These are phyloP conservation scores for Evansstolkia leycettana DNA, from an alignment of 495 filamentous ascomycete genomes.

Conservation along the genomic window DNA sequence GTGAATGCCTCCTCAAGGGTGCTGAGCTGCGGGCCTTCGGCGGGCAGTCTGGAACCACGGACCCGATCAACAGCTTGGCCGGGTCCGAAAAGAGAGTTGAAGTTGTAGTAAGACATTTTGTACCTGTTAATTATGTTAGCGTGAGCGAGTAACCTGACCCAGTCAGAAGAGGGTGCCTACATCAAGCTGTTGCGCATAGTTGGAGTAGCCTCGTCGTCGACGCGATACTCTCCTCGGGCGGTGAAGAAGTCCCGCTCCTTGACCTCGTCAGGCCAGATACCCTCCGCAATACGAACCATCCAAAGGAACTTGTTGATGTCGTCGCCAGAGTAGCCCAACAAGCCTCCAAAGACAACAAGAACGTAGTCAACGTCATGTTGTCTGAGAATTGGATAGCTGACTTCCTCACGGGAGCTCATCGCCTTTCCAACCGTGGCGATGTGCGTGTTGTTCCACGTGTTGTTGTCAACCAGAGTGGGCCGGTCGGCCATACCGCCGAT, in stretches of 20 bases:
- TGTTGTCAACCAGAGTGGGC: conserved; percentile 96
- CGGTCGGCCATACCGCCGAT: conserved; percentile 99
- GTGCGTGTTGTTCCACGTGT: conserved; percentile 99
- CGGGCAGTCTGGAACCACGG: conserved; percentile 67
- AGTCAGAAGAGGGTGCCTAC: conserved; percentile 39
- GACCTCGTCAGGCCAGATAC: conserved; percentile 98
- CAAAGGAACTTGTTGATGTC: conserved; percentile 99
- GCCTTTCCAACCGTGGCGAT: conserved; percentile 99
- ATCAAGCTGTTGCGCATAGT: conserved; percentile 99
- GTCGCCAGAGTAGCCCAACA: conserved; percentile 97
- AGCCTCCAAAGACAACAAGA: conserved; percentile 89
- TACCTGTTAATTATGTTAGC: conserved; percentile 55
- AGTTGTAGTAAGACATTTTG: conserved; percentile 99
- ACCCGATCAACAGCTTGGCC: conserved; percentile 91
- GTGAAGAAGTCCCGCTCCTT: conserved; percentile 98
- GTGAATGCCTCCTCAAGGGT: conserved; percentile 96
- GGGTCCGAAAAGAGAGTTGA: conserved; percentile 76
- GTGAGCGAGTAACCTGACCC: background rate
- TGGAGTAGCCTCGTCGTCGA: conserved; percentile 88
- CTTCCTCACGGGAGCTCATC: conserved; percentile 94
- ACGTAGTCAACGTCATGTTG: conserved; percentile 99
- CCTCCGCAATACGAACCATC: conserved; percentile 99
- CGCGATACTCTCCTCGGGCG: conserved; percentile 83
- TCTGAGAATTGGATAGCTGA: conserved; percentile 95
- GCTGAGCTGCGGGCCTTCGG: conserved; percentile 73